phyloP scores from a whole-genome alignment of 345 rosid species.

The Linum trigynum region DNA sequence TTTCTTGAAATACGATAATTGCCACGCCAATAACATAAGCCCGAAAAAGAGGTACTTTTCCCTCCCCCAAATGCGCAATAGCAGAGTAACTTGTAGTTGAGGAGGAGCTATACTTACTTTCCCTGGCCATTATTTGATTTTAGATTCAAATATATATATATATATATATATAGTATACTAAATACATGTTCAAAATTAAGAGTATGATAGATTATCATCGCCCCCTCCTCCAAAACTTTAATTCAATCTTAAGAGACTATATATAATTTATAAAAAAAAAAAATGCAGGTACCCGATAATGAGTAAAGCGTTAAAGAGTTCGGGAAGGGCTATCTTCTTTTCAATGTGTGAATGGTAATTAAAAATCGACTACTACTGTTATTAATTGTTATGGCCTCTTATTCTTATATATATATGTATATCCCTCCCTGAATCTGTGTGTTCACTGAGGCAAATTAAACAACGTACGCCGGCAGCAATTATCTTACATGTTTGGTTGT shows the following conservation, averaged over 20 bases:
- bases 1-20: constrained; percentile 89
- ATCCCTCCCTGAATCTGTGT: not conserved
- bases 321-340: constrained; percentile 67
- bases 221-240: no score
- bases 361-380: not conserved
- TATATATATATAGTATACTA: no score
- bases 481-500: not conserved
- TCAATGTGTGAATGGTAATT: constrained; percentile 84
- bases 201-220: not conserved
- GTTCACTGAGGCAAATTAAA: no score
- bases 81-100: no score
- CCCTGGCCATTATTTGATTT: no score
- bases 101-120: no score
- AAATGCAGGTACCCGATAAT: constrained; percentile 66
- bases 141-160: no score
- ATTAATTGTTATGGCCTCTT: not conserved
- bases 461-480: not conserved
- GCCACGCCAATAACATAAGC: constrained; percentile 49
- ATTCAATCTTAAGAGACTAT: no score
- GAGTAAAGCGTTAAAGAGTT: constrained; percentile 70
- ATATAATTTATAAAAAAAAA: not conserved
- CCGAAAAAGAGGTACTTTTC: constrained; percentile 51
- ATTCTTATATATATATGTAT: not conserved
- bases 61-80: no score
- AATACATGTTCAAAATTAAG: no score